Base-by-base conservation (phyloP, 129 eudicot species). In the Lactuca sativa region DNA sequence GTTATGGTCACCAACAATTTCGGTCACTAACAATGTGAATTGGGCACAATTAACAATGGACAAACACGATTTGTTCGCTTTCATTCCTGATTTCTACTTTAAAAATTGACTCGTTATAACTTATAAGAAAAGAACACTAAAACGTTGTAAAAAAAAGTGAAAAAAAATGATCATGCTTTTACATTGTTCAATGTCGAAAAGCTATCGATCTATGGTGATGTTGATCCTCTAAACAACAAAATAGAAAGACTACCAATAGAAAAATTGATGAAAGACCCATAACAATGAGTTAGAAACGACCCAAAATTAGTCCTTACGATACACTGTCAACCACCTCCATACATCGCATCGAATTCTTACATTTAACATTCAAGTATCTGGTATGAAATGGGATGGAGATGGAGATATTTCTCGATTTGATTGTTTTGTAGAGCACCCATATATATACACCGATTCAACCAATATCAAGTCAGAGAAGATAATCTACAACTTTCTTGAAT, bases 291-390 rank as follows among this genome's bases (percentile, higher is more conserved):
- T 71, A 92, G 96, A 77, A 86, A 89, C 37, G 96, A 92, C 25
- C 96, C 98, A 62, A 88, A 92, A 81, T 92, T 86, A 16, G 95
- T 92, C 67, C 98, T 96, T 33, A 86, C 95, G 0, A 92, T 92
- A 80, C 98, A 92, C 58, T 89, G 98, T 96, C 98, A 92, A 3
- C 96, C 96, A 36, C 80, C 66, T 81, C 97, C 97, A 82, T 88
- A 72, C 34, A 48, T 59, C 66, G 60, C 69, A 48, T 92, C 98
- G 36, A 92, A 92, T 47, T 86, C 98, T 95, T 92, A 81, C 75
- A 77, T 51, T 1, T 4, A 55, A 43, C 43, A 59, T 33, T 40
- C 52, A 21, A 16, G 30, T 25, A 25, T 53, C 64, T 33, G 57
- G 37, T 38, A 37, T 3, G 13, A 68, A 53, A 63, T 47, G 71